Base-by-base conservation (phyloP, 2,329 filamentous ascomycete genomes). In the Plenodomus biglobosus region DNA sequence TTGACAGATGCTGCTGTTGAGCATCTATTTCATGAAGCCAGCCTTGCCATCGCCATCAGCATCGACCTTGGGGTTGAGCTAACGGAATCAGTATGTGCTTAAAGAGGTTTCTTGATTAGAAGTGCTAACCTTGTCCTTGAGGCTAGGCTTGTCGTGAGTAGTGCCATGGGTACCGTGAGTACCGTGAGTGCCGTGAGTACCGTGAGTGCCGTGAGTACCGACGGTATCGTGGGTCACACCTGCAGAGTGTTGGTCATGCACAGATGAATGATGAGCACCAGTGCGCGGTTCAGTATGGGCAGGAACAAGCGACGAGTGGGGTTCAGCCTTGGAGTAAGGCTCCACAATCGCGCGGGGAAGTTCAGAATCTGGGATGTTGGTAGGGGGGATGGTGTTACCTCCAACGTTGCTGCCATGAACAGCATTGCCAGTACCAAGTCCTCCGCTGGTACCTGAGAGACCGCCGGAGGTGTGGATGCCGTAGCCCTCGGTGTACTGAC, bases 41-140 rank as follows among this genome's bases (percentile, higher is more conserved):
- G 69, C 65, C 72, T 82, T 80, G 46, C 80, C 80, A 64, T 83
- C 80, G 30, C 75, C 68, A 54, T 81, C 73, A 20, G 79, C 53
- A 60, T 83, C 80, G 22, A 68, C 74, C 67, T 71, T 75, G 3
- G 80, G 80, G 66, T 83, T 82, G 38, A 83, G 46, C 58, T 32
- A 15, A 8, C 13, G 11, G 15, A 32, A 11, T 32, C 13, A 32
- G 27, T 32, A 8, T 32, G 11, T 32, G 27, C 27, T 32, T 15
- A 15, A 32, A 15, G 13, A 3, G 11, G 11, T 3, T 8, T 32
- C 6, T 32, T 8, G 27, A 15, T 8, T 3, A 32, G 27, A 32
- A 15, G 7, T 32, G 11, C 27, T 8, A 3, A 32, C 27, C 27
- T 76, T 77, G 46, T 81, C 74, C 64, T 78, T 61, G 56, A 83